Percentiles rank a stretch among this genome's conserved stretches.
These are phyloP conservation scores for Phytopythium sindhum DNA, from an alignment of 352 stramenopile species.

Conservation along the genomic window DNA sequence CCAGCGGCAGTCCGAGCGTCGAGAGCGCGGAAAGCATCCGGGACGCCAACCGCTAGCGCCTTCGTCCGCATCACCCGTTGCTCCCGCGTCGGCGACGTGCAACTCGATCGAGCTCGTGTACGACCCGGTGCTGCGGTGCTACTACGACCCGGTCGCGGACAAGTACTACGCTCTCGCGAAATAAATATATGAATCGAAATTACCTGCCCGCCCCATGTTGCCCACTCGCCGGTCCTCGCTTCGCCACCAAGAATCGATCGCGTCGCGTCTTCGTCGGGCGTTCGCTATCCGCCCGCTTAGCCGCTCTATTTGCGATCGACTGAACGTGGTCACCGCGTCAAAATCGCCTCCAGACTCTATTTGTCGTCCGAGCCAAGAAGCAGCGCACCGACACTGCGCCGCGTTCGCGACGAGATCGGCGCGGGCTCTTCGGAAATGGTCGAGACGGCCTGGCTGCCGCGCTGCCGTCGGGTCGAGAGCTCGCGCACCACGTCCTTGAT, in stretches of 20 bases:
- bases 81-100: slow-evolving; percentile 17
- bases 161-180: slow-evolving; percentile 83
- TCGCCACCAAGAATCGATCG: background rate
- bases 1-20: background rate
- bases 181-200: slow-evolving; percentile 31
- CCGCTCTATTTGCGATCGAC: background rate
- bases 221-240: background rate
- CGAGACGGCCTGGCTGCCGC: slow-evolving; percentile 16
- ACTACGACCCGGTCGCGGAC: slow-evolving; percentile 74
- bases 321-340: background rate
- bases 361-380: slow-evolving; percentile 47
- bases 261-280: background rate
- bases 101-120: slow-evolving; percentile 76
- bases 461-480: slow-evolving; percentile 28
- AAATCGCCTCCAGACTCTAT: background rate
- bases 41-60: background rate
- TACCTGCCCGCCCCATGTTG: background rate
- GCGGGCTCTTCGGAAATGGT: slow-evolving; percentile 28
- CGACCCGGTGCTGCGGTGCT: slow-evolving; percentile 79
- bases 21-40: no score
- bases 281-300: background rate
- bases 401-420: slow-evolving; percentile 24
- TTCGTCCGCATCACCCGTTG: background rate
- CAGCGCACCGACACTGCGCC: slow-evolving; percentile 39
- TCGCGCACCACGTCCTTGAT: slow-evolving; percentile 78